Percentiles rank a stretch among this genome's conserved stretches.
These are phyloP conservation scores for Strobilomyces dryophilus DNA, from an alignment of 768 basidiomycete genomes.

Conservation along the genomic window DNA sequence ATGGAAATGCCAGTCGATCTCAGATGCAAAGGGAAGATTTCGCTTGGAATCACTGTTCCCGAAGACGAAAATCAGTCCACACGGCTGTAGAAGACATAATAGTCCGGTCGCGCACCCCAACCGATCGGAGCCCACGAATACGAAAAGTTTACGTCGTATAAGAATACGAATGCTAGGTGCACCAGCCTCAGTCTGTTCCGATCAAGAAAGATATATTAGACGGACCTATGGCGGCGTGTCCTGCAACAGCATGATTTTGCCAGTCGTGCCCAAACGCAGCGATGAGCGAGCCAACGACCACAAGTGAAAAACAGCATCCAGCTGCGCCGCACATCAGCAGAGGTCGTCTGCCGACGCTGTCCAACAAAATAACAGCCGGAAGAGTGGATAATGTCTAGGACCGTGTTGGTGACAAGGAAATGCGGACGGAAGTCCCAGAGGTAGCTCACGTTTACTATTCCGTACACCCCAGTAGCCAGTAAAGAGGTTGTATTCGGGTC, in stretches of 20 bases:
- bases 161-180: slow-evolving; percentile 33
- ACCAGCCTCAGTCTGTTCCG: slow-evolving; percentile 6
- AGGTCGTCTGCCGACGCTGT: slow-evolving; percentile 38
- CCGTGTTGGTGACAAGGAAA: background rate
- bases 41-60: slow-evolving; percentile 35
- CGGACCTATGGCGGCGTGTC: slow-evolving; percentile 27
- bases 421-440: background rate
- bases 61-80: slow-evolving; percentile 5
- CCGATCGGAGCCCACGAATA: slow-evolving; percentile 34
- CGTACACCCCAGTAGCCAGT: slow-evolving; percentile 40
- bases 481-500: slow-evolving; percentile 38
- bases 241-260: slow-evolving; percentile 26
- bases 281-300: slow-evolving; percentile 27
- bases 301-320: slow-evolving; percentile 29
- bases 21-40: slow-evolving; percentile 40
- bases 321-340: slow-evolving; percentile 36
- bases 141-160: slow-evolving; percentile 36
- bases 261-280: slow-evolving; percentile 28
- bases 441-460: slow-evolving; percentile 29
- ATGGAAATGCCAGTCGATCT: slow-evolving; percentile 40
- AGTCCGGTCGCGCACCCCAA: slow-evolving; percentile 16
- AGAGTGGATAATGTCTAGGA: slow-evolving; percentile 33
- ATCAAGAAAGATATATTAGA: slow-evolving; percentile 12
- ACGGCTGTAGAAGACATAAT: background rate
- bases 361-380: slow-evolving; percentile 34